Evolutionary conservation across 2,329 filamentous ascomycete species (phyloP), one percentile per base, ranked within the genome.

Genomic region (Cercospora berteroae): DNA sequence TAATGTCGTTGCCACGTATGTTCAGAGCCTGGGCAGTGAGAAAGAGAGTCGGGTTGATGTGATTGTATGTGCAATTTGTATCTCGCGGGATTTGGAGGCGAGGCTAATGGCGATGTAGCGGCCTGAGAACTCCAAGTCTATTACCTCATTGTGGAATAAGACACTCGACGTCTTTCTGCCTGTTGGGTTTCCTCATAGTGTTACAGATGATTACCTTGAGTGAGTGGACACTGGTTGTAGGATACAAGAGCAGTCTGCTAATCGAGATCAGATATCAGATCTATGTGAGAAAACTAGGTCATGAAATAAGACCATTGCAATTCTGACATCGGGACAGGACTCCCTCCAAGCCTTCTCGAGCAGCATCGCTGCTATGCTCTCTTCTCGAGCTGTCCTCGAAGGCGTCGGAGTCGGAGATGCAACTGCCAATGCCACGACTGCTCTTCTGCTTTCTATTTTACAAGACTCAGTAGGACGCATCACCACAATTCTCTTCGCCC

Each of bases 391-490:
- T 3, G 90, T 96, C 2, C 87, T 97, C 8, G 74, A 74, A 86
- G 88, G 87, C 67, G 87, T 96, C n/a, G 93, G 93, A 10, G 92
- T 96, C 12, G 93, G 93, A 68, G 90, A 96, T 78, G 88, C 91
- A 4, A 84, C 85, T 44, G 91, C 92, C 4, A 91, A 91, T 0
- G 90, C 93, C 10, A 96, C 93, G 0, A 88, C 88, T 10, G 93
- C 93, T 0, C 84, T 97, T 48, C 86, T 97, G 10, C 86, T 97
- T 60, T 92, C 91, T 31, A 90, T 96, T 69, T 82, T 95, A 9
- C 92, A 95, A 79, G 91, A 95, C 71, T 90, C 89, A 60, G 90
- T 91, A 68, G 93, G 92, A 8, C 88, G 93, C 6, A 81, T 96
- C 27, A 91, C 92, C 1, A 97, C 93, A 0, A 96, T 97, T 68